These are phyloP conservation scores for Zoysia japonica DNA, from an alignment of 176 grass and related monocot species.

Conservation along the genomic window DNA sequence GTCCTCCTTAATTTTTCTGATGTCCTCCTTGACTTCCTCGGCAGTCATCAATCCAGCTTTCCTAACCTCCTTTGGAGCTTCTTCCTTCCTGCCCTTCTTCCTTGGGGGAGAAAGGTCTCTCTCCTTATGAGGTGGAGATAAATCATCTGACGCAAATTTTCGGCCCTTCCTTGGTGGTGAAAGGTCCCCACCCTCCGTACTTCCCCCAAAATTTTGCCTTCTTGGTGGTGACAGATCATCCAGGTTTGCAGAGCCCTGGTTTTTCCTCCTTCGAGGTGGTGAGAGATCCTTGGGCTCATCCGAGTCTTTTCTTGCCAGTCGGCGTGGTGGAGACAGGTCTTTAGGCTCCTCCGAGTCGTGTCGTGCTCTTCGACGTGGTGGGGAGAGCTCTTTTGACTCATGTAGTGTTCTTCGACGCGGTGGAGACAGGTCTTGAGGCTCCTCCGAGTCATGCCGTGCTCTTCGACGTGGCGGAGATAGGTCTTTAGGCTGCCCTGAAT, in stretches of 20 bases:
- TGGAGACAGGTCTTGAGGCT: no score
- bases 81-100: conserved; percentile 64
- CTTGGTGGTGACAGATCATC: conserved; percentile 51
- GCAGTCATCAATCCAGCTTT: conserved; percentile 70
- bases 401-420: no score
- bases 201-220: conserved; percentile 16
- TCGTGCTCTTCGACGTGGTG: no score
- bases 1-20: conserved; percentile 63
- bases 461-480: conserved; percentile 46
- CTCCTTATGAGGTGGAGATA: conserved; percentile 43
- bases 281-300: conserved; percentile 39
- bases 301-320: conserved; percentile 1
- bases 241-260: conserved; percentile 16
- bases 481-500: conserved; percentile 39
- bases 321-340: conserved; percentile 43
- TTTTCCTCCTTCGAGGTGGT: conserved; percentile 36
- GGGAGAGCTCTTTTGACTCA: no score
- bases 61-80: conserved; percentile 40
- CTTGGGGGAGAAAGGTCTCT: conserved; percentile 62
- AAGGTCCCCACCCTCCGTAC: conserved; percentile 20
- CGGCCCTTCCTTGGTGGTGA: conserved; percentile 58
- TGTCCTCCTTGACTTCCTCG: conserved; percentile 77
- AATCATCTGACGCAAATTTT: conserved; percentile 45
- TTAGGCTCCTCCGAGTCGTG: no score
- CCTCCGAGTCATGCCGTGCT: conserved; percentile 16